These are phyloP conservation scores for Alternaria solani DNA, from an alignment of 2,329 filamentous ascomycete genomes.

Conservation along the genomic window DNA sequence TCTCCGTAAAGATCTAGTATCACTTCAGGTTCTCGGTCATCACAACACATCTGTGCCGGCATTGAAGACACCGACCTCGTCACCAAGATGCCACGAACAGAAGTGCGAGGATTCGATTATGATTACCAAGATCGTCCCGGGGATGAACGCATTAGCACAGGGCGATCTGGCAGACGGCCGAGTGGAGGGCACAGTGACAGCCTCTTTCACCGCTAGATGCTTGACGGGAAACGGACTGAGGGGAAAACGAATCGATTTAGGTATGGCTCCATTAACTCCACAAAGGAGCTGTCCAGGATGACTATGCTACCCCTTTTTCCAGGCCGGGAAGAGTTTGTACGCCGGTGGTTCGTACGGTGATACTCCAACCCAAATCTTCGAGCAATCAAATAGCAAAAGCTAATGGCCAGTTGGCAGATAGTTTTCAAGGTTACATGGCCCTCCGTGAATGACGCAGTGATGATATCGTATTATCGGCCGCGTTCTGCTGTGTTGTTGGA, in stretches of 20 bases:
- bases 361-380: slow-evolving; percentile 3
- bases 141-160: slow-evolving; percentile 1
- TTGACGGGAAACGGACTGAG: slow-evolving; percentile 26
- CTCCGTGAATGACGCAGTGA: background rate
- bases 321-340: background rate
- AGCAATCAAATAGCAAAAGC: background rate
- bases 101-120: slow-evolving; percentile 1
- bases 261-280: slow-evolving; percentile 16
- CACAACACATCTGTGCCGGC: background rate
- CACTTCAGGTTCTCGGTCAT: background rate
- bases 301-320: background rate
- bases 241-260: slow-evolving; percentile 21
- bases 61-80: background rate
- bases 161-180: background rate
- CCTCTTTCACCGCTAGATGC: slow-evolving; percentile 1
- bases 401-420: background rate
- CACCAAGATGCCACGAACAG: background rate
- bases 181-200: background rate
- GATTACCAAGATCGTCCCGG: slow-evolving; percentile 1
- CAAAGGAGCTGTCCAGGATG: slow-evolving; percentile 5
- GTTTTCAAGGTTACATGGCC: background rate
- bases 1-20: slow-evolving; percentile 1
- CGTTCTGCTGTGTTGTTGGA: background rate
- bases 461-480: background rate
- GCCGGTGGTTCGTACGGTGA: slow-evolving; percentile 10